Evolutionary conservation across 768 basidiomycete species (phyloP).

Genomic region (Agaricus subrufescens): DNA sequence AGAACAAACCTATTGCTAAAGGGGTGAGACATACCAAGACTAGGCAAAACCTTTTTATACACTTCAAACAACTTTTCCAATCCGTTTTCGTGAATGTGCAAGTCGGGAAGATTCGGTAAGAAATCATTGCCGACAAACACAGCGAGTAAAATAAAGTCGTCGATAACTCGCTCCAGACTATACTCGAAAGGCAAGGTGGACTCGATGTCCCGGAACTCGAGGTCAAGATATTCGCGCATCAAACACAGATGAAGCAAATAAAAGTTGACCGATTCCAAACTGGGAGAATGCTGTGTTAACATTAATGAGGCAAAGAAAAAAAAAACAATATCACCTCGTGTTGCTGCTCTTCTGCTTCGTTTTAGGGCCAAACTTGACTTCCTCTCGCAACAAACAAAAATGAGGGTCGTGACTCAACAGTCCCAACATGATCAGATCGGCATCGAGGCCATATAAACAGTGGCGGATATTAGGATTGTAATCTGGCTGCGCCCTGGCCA

Average conservation of each 20-base stretch:
- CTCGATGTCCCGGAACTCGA: constrained; percentile 82
- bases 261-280: constrained; percentile 81
- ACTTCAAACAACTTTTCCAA: constrained; percentile 90
- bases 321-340: constrained; percentile 29
- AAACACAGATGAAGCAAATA: constrained; percentile 92
- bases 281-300: constrained; percentile 21
- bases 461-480: constrained; percentile 97
- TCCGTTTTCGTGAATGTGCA: constrained; percentile 98
- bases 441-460: constrained; percentile 97
- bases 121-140: constrained; percentile 99
- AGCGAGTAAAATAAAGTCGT: constrained; percentile 95
- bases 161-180: constrained; percentile 89
- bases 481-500: constrained; percentile 90
- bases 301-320: background rate
- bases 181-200: constrained; percentile 73
- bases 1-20: background rate
- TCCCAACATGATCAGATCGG: constrained; percentile 97
- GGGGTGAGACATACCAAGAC: constrained; percentile 42
- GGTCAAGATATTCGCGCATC: constrained; percentile 94
- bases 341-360: constrained; percentile 61
- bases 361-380: constrained; percentile 93
- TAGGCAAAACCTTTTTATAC: constrained; percentile 89
- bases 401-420: constrained; percentile 97
- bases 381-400: constrained; percentile 95
- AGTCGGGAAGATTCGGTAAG: constrained; percentile 89